Base-by-base conservation (phyloP, 139 green algal genomes). In the Nannochloris sp. region DNA sequence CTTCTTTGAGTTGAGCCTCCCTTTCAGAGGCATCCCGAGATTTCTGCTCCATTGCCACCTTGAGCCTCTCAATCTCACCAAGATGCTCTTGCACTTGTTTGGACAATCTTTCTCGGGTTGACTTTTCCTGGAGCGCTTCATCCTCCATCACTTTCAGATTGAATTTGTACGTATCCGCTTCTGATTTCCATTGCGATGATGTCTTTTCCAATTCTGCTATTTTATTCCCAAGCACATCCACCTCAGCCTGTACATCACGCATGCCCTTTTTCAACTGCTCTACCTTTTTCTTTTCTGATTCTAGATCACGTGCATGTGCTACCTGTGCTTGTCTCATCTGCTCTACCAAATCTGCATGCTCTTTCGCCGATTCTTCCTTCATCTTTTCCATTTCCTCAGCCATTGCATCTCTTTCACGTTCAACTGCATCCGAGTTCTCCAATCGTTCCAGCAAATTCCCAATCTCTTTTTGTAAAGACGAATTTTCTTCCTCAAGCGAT, bases 11-110 rank as follows among this genome's bases (percentile, higher is more conserved):
- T 10, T 34, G 50, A 0, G 23, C 7, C 51, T 61, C 61, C 59
- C 48, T 31, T n/a, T 19, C 50, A 58, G 50, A 23, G 4, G 16
- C 37, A 31, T 75, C 68, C 15, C 8, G 27, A 40, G 57, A 36
- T 43, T 62, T 24, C 7, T 60, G 49, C 44, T 72, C 40, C 54
- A 48, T 29, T 56, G 29, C 16, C 3, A 44, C 23, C 44, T 71
- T 34, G 23, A 71, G 54, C 16, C 16, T 25, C n/a, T 49, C 19
- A 37, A 31, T 18, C 16, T 64, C 57, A 18, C 56, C 57, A 18
- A 64, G 12, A 18, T 40, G 12, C 15, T 23, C 57, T 10, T 57
- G 12, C 21, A 31, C 57, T 14, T n/a, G 8, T 40, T 25, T 29
- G 34, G 34, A 40, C 34, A 40, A 40, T 40, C 34, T 40, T 40